phyloP scores from a whole-genome alignment of 345 rosid species.

The Lepidium sativum region DNA sequence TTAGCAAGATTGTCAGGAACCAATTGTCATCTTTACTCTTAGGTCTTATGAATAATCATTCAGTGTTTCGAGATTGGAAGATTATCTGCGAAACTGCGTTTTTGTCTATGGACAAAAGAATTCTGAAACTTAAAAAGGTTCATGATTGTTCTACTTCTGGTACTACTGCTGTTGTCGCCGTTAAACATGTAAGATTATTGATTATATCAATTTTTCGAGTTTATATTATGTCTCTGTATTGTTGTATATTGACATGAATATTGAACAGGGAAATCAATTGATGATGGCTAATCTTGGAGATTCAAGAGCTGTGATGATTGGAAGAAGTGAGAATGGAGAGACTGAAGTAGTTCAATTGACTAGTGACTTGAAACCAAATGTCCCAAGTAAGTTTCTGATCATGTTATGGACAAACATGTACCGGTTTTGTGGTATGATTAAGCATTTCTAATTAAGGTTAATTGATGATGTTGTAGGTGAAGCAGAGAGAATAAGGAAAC shows the following conservation, averaged over 20 bases:
- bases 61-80: conserved; percentile 19
- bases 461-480: conserved; percentile 40
- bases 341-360: conserved; percentile 52
- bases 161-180: conserved; percentile 66
- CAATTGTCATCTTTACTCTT: conserved; percentile 51
- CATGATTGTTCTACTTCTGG: conserved; percentile 70
- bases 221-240: too few species aligned
- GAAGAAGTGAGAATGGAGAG: conserved; percentile 36
- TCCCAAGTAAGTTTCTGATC: conserved; percentile 46
- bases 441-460: not conserved
- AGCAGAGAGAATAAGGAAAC: conserved; percentile 63
- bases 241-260: too few species aligned
- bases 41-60: conserved; percentile 34
- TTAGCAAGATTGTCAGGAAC: conserved; percentile 62
- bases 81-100: conserved; percentile 37
- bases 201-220: too few species aligned
- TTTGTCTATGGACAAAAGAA: conserved; percentile 62
- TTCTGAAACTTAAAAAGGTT: conserved; percentile 47
- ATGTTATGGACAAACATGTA: not conserved
- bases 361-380: conserved; percentile 68
- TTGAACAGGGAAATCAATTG: conserved; percentile 54
- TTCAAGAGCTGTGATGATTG: conserved; percentile 74
- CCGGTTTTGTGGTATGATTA: not conserved
- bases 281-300: conserved; percentile 84
- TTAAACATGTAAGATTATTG: conserved; percentile 40